Conservation (phyloP, 768 basidiomycete species). For the Macrolepiota albuminosa region DNA sequence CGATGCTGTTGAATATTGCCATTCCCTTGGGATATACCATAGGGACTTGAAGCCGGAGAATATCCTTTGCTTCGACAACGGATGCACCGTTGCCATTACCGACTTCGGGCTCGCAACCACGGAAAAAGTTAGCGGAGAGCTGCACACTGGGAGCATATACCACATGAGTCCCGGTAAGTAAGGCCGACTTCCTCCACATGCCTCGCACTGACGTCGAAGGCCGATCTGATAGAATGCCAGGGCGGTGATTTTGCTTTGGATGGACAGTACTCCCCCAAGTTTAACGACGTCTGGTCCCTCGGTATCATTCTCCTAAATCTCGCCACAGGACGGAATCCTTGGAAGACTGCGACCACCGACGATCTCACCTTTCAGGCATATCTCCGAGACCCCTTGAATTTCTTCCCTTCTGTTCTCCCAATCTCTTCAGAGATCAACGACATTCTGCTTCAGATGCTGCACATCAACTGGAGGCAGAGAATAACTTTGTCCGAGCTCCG, state of each 20-base stretch:
- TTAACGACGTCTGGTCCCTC: conserved; percentile 95
- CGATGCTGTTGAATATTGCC: conserved; percentile 91
- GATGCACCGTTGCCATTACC: conserved; percentile 76
- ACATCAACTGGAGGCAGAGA: conserved; percentile 59
- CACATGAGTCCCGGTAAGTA: conserved; percentile 90
- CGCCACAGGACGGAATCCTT: conserved; percentile 91
- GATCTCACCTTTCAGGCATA: conserved; percentile 92
- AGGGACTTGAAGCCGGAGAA: conserved; percentile 98
- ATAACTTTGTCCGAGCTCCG: conserved; percentile 53
- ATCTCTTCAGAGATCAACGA: conserved; percentile 71
- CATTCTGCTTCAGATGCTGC: conserved; percentile 69
- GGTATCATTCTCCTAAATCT: conserved; percentile 97
- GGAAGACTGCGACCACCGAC: conserved; percentile 79
- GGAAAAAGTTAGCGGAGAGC: conserved; percentile 80
- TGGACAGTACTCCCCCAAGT: conserved; percentile 75
- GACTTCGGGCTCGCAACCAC: conserved; percentile 96
- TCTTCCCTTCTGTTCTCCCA: conserved; percentile 83
- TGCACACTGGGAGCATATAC: conserved; percentile 95
- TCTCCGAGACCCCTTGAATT: conserved; percentile 66
- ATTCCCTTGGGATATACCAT: conserved; percentile 89
- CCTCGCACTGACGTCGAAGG: not conserved
- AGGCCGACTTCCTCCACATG: not conserved
- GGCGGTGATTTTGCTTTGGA: conserved; percentile 61
- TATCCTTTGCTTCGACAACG: conserved; percentile 79
- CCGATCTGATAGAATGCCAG: conserved; percentile 75